A percentile compares a stretch with the other conserved stretches of the same genome.
Evolutionary conservation across 2,329 filamentous ascomycete genomes (phyloP).

Genomic region (Cercospora sp.): DNA sequence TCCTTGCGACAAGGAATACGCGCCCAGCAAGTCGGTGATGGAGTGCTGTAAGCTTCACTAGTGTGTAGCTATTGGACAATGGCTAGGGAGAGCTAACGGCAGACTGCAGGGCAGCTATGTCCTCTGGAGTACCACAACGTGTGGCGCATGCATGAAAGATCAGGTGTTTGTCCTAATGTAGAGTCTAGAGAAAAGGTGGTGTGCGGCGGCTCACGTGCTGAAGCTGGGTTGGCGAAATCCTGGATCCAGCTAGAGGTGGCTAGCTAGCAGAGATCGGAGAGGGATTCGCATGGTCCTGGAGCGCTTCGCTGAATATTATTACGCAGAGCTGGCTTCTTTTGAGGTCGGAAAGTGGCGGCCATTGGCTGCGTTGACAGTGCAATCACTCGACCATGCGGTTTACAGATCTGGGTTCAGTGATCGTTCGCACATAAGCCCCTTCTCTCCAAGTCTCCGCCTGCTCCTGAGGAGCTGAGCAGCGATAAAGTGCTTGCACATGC

Average conservation of each 20-base stretch:
- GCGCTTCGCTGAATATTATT: no score
- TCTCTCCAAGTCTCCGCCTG: neutral
- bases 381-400: neutral
- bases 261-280: neutral
- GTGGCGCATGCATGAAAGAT: conserved; percentile 14
- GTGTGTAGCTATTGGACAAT: conserved; percentile 4
- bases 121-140: conserved; percentile 17
- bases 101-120: conserved; percentile 16
- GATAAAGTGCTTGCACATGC: neutral
- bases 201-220: neutral
- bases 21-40: neutral
- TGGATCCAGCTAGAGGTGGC: neutral
- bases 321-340: neutral
- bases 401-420: neutral
- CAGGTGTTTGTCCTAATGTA: conserved; percentile 7
- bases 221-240: neutral
- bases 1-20: neutral
- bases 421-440: no score
- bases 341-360: neutral
- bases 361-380: neutral
- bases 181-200: neutral
- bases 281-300: neutral
- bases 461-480: neutral
- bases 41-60: conserved; percentile 8
- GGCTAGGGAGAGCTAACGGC: conserved; percentile 1